These are phyloP conservation scores for Tricholoma sp. DNA, from an alignment of 768 basidiomycete species.

Conservation along the genomic window DNA sequence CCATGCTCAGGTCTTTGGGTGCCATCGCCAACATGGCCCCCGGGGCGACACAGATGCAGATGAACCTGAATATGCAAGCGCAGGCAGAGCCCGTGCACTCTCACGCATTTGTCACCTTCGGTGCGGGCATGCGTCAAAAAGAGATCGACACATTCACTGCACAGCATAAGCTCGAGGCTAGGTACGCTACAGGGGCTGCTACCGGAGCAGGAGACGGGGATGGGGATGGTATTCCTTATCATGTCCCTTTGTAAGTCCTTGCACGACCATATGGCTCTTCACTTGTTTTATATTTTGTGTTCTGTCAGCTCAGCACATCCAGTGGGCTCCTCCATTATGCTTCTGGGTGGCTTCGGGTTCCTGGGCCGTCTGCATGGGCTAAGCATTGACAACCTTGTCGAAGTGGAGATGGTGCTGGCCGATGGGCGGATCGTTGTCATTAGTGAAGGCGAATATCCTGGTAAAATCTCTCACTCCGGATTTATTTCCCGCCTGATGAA, in stretches of 20 bases:
- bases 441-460: slow-evolving; percentile 66
- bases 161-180: slow-evolving; percentile 57
- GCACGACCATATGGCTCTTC: not conserved
- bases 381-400: slow-evolving; percentile 86
- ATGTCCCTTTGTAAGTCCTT: slow-evolving; percentile 65
- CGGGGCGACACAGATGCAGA: slow-evolving; percentile 1
- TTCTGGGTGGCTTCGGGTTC: slow-evolving; percentile 87
- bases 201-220: slow-evolving; percentile 23
- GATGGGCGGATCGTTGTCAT: slow-evolving; percentile 82
- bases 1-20: slow-evolving; percentile 34
- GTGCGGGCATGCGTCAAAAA: slow-evolving; percentile 81
- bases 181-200: slow-evolving; percentile 30
- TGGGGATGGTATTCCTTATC: slow-evolving; percentile 63
- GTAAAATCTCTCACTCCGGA: slow-evolving; percentile 27
- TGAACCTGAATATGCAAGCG: slow-evolving; percentile 32
- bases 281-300: slow-evolving; percentile 1
- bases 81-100: slow-evolving; percentile 58
- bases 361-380: slow-evolving; percentile 78
- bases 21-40: slow-evolving; percentile 17
- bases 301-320: slow-evolving; percentile 68
- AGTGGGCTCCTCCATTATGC: slow-evolving; percentile 73
- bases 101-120: slow-evolving; percentile 80
- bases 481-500: not conserved
- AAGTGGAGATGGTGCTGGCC: slow-evolving; percentile 88
- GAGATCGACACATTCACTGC: slow-evolving; percentile 77